Conservation (phyloP, 1,284 basidiomycete species). For the Boletus semigastroideus region DNA sequence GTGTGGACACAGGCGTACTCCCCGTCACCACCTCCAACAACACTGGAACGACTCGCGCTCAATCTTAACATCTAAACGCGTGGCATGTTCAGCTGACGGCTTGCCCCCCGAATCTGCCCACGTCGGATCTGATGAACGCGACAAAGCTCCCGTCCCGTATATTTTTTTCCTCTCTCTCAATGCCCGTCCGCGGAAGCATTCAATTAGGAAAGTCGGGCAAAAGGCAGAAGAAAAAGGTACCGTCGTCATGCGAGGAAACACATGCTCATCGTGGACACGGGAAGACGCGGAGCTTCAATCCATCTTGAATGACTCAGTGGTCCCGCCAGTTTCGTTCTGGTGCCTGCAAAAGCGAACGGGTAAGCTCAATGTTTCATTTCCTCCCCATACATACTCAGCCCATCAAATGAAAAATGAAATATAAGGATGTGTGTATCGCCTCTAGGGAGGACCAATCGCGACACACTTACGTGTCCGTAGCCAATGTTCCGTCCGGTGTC, state of each 20-base stretch:
- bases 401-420: constrained; percentile 10
- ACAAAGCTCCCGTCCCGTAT: neutral
- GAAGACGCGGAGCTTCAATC: constrained; percentile 8
- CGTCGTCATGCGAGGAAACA: constrained; percentile 15
- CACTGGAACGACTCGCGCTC: neutral
- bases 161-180: neutral
- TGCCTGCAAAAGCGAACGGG: neutral
- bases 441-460: neutral
- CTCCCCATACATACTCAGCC: neutral
- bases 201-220: neutral
- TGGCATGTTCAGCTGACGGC: constrained; percentile 10
- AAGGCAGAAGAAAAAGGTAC: constrained; percentile 10
- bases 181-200: constrained; percentile 11
- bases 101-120: constrained; percentile 5
- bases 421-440: constrained; percentile 14
- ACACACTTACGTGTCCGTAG: neutral
- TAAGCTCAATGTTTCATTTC: constrained; percentile 12
- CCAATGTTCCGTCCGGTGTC: constrained; percentile 10
- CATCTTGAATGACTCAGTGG: neutral
- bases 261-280: neutral
- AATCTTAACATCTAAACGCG: constrained; percentile 1
- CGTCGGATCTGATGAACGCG: constrained; percentile 18
- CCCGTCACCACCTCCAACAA: neutral
- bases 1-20: neutral
- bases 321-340: neutral